phyloP scores from a whole-genome alignment of 495 filamentous ascomycete species.

The Trichodelitschia bisporula region DNA sequence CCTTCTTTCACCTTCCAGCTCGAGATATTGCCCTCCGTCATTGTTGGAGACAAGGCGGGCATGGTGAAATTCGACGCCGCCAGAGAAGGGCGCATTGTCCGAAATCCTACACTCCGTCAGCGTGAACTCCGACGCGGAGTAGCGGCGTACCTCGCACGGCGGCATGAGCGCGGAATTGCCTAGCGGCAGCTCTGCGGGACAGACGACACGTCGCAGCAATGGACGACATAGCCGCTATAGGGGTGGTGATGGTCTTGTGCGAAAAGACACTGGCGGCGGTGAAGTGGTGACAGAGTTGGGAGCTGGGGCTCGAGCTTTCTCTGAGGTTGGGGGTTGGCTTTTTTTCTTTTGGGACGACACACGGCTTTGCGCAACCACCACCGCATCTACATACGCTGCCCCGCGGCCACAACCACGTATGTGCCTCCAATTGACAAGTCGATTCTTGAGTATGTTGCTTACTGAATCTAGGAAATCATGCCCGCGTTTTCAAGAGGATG shows the following conservation, averaged over 20 bases:
- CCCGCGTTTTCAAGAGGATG: too few species aligned
- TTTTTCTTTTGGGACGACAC: too few species aligned
- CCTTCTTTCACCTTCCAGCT: constrained; percentile 59
- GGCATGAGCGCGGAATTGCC: constrained; percentile 9
- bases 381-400: too few species aligned
- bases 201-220: constrained; percentile 9
- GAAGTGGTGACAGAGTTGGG: background rate
- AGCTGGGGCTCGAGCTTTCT: background rate
- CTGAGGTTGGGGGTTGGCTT: too few species aligned
- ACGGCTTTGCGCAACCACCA: background rate
- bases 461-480: too few species aligned
- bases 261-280: too few species aligned
- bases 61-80: constrained; percentile 62
- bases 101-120: constrained; percentile 26
- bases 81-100: constrained; percentile 26
- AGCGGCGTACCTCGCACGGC: constrained; percentile 6
- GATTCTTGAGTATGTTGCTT: too few species aligned
- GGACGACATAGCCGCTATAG: constrained; percentile 9
- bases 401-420: too few species aligned
- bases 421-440: too few species aligned
- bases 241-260: too few species aligned
- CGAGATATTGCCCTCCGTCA: constrained; percentile 67
- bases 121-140: constrained; percentile 2
- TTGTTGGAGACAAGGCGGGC: constrained; percentile 68
- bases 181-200: constrained; percentile 8